These are phyloP conservation scores for Piper betle DNA, from an alignment of 164 flowering plant genomes.

Conservation along the genomic window DNA sequence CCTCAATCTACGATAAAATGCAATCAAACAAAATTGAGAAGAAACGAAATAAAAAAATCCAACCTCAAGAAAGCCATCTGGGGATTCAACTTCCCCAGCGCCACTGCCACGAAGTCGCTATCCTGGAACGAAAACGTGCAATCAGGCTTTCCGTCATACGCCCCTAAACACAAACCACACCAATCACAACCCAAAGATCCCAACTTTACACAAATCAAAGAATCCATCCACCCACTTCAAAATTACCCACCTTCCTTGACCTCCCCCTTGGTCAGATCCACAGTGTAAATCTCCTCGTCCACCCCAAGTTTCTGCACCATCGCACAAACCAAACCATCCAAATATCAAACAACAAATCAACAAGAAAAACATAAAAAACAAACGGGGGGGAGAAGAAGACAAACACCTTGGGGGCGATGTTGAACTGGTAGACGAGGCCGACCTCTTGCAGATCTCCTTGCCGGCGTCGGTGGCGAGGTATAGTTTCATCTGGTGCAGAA, in stretches of 20 bases:
- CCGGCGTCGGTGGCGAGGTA: constrained; percentile 79
- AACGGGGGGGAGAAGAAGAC: not conserved
- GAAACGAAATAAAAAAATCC: not conserved
- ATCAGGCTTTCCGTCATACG: constrained; percentile 91
- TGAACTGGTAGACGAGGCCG: constrained; percentile 77
- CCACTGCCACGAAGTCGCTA: constrained; percentile 76
- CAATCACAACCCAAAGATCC: not conserved
- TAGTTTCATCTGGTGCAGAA: constrained; percentile 72
- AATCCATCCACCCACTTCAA: not conserved
- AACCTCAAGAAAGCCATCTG: constrained; percentile 97
- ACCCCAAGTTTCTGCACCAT: constrained; percentile 64
- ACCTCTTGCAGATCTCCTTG: constrained; percentile 48
- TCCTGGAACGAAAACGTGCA: constrained; percentile 88
- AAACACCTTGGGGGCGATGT: constrained; percentile 77
- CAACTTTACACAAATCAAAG: not conserved
- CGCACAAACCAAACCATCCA: constrained; percentile 3
- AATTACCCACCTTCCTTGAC: constrained; percentile 58
- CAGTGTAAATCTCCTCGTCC: constrained; percentile 51
- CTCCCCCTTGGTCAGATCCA: constrained; percentile 93
- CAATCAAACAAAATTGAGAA: not conserved
- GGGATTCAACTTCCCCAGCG: constrained; percentile 88
- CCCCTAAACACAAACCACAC: constrained; percentile 32
- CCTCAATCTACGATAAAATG: too few species aligned
- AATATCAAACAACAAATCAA: not conserved
- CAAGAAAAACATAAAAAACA: not conserved